Conservation (phyloP, 805 yeast species). For the Ogataea wickerhamii region DNA sequence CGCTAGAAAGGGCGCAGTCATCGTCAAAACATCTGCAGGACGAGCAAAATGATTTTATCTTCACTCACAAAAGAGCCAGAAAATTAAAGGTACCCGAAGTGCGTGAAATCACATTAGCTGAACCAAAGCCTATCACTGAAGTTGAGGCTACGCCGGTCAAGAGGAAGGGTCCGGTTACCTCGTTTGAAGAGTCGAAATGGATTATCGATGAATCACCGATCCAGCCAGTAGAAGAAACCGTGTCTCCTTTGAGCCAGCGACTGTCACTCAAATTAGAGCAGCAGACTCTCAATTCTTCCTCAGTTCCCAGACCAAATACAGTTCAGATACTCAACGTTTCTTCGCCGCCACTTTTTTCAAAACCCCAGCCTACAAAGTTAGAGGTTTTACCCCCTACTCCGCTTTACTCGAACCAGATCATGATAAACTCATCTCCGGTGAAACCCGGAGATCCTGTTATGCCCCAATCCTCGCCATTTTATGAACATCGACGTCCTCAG, state of each 20-base stretch:
- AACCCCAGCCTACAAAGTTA: constrained; percentile 5
- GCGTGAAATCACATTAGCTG: not conserved
- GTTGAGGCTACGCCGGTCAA: constrained; percentile 31
- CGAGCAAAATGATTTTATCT: constrained; percentile 14
- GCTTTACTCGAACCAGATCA: not conserved
- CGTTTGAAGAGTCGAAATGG: not conserved
- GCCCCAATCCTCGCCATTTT: constrained; percentile 37
- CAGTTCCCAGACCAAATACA: not conserved
- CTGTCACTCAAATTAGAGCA: constrained; percentile 1
- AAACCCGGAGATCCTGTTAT: constrained; percentile 35
- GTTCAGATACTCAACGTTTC: constrained; percentile 1
- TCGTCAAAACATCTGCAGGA: too few species aligned
- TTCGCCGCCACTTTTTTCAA: constrained; percentile 7
- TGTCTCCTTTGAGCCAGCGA: constrained; percentile 12
- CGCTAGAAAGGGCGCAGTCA: too few species aligned
- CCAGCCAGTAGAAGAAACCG: constrained; percentile 1
- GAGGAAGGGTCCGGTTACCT: constrained; percentile 1
- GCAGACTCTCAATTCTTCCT: not conserved
- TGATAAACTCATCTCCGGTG: constrained; percentile 21
- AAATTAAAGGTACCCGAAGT: constrained; percentile 10
- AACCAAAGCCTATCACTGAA: constrained; percentile 17
- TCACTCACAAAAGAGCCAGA: constrained; percentile 20
- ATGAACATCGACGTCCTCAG: constrained; percentile 11
- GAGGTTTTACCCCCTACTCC: constrained; percentile 5
- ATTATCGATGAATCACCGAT: constrained; percentile 24